Evolutionary conservation across 805 yeast genomes (phyloP).

Genomic region (Candida nanaspora): DNA sequence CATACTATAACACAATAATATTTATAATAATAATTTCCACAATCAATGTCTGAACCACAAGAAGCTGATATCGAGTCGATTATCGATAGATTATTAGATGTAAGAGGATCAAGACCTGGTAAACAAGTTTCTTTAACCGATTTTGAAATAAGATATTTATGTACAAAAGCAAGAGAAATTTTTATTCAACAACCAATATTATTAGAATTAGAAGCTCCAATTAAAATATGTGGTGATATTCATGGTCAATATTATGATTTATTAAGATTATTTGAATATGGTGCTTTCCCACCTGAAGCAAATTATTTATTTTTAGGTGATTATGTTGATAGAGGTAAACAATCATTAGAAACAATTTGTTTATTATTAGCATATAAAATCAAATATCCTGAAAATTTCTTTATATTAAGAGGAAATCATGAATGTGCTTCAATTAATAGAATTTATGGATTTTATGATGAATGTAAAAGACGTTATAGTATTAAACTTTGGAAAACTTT

Average conservation of each 20-base stretch:
- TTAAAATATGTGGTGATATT: slow-evolving; percentile 95
- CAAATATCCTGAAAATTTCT: slow-evolving; percentile 96
- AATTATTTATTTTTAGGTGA: slow-evolving; percentile 94
- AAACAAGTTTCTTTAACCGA: slow-evolving; percentile 92
- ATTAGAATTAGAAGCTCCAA: slow-evolving; percentile 94
- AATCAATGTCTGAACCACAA: slow-evolving; percentile 24
- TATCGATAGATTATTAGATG: slow-evolving; percentile 93
- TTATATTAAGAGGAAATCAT: slow-evolving; percentile 95
- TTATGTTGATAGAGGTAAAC: slow-evolving; percentile 98
- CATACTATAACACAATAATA: neutral
- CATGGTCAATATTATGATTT: slow-evolving; percentile 98
- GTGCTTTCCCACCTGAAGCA: slow-evolving; percentile 99
- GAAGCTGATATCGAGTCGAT: slow-evolving; percentile 96
- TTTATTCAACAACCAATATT: slow-evolving; percentile 96
- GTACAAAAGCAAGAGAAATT: slow-evolving; percentile 97
- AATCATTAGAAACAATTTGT: slow-evolving; percentile 93
- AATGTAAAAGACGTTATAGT: slow-evolving; percentile 96
- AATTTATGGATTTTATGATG: slow-evolving; percentile 97
- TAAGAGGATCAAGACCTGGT: slow-evolving; percentile 97
- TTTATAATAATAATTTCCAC: too few relatives aligned
- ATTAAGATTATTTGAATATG: slow-evolving; percentile 91
- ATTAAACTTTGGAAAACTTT: slow-evolving; percentile 98
- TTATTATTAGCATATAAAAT: slow-evolving; percentile 90
- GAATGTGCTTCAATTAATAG: slow-evolving; percentile 98
- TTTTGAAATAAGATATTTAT: slow-evolving; percentile 87